Base-by-base conservation (phyloP, 345 rosid species). In the Acer yangbiense region DNA sequence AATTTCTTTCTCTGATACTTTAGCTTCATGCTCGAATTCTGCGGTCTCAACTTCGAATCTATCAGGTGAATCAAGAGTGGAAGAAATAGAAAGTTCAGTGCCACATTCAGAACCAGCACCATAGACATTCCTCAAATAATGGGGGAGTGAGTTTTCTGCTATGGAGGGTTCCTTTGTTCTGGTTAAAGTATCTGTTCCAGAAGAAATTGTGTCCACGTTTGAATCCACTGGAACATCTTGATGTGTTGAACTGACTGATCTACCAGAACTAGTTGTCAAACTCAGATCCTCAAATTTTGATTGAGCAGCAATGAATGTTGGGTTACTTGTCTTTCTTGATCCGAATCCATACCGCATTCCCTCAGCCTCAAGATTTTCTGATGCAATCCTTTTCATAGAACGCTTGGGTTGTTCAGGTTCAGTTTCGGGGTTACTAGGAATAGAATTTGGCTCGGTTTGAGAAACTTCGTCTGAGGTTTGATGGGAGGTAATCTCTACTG, bases 61-160 rank as follows among this genome's bases (percentile, higher is more conserved):
- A 80, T 92, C 94, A 35, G 97, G 91, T 79, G 97, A 90, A 80
- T 92, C 99, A 58, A 96, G 97, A 46, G 98, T 91, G 41, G 97
- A 93, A 69, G 97, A 83, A 74, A 96, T 87, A 77, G 98, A 93
- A 57, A 96, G 95, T 78, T 94, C 97, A 3, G 97, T 90, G 73
- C 97, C 95, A 75, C 99, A 90, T 77, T 95, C 99, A 71, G 98
- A 95, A 46, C 87, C 90, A 35, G 39, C 39, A 80, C 86, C 85
- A 62, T 80, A 74, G 71, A 84, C 92, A 58, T 62, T 85, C 84
- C 78, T 81, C 23, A 77, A 25, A 71, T 65, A 75, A 63, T 70
- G 76, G 10, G 76, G 68, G 14, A 75, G 79, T 0, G 69, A 75
- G 76, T 80, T 83, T 82, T 86, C 98, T 62, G 77, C 64, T 16